These are phyloP conservation scores for Trichoderma sp. DNA, from an alignment of 2,329 filamentous ascomycete species.

Conservation along the genomic window DNA sequence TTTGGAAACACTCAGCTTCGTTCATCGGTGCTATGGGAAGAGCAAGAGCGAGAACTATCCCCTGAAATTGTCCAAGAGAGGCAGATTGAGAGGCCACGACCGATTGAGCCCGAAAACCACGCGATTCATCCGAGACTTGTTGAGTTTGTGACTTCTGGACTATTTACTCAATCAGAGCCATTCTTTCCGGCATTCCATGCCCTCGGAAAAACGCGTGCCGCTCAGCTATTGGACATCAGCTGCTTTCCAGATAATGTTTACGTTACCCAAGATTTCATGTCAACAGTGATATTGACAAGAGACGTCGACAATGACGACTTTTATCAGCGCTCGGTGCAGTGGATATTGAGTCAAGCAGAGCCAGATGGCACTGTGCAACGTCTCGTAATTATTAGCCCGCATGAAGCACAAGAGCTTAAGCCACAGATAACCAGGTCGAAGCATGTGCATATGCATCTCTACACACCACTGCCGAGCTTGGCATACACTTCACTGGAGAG, in stretches of 20 bases:
- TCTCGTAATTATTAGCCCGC: constrained; percentile 22
- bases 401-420: constrained; percentile 57
- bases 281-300: neutral
- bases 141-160: neutral
- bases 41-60: constrained; percentile 68
- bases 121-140: neutral
- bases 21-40: constrained; percentile 44
- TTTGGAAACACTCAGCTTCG: neutral
- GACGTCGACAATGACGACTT: constrained; percentile 20
- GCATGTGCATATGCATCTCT: constrained; percentile 50
- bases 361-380: neutral
- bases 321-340: constrained; percentile 31
- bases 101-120: constrained; percentile 41
- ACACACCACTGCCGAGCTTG: constrained; percentile 43
- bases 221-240: constrained; percentile 1
- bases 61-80: constrained; percentile 64
- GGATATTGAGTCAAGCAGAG: constrained; percentile 27
- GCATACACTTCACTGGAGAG: neutral
- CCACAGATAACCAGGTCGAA: constrained; percentile 24
- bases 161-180: neutral
- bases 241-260: constrained; percentile 23
- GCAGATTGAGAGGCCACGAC: constrained; percentile 51
- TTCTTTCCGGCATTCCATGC: constrained; percentile 26
- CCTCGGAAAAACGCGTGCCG: constrained; percentile 26
- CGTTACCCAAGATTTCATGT: constrained; percentile 20